Base-by-base conservation (phyloP, 176 grass and related monocot species). In the Bromus sterilis region DNA sequence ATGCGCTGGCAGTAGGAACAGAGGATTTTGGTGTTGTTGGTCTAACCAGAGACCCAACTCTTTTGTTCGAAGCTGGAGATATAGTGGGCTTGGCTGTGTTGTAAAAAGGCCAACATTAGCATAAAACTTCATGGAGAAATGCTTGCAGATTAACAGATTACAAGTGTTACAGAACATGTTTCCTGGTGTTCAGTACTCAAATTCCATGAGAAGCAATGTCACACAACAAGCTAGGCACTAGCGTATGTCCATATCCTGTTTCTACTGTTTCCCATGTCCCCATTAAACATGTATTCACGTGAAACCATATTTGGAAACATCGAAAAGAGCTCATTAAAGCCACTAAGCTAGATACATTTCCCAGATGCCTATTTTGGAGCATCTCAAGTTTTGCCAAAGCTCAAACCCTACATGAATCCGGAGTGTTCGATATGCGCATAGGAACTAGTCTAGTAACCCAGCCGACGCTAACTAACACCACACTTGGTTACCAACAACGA, bases 1-100 rank as follows among this genome's bases (percentile, higher is more conserved):
- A 91, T 1, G 64, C 83, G 78, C 79, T 88, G 60, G 82, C 77
- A 63, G 76, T 90, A 59, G 83, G 74, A 82, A 77, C 87, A 15
- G 94, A 66, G 59, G 94, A 92, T 84, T 90, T 97, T 23, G 94
- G 94, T 70, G 94, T 88, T 30, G 81, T 83, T 55, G 91, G 78
- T 72, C 86, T 83, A 75, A 84, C 76, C n/a, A 85, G 32, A 79
- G 81, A 39, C 56, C 71, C 84, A 62, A 87, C 26, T 66, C 80
- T 94, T 85, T 94, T 97, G 56, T 55, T 94, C 5, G 89, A 85
- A 75, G 89, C 85, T 26, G 87, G 73, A 42, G 85, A 87, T 51
- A 86, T 25, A 67, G 53, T 64, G 26, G 76, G 87, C 34, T 78
- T 97, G 56, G 81, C 87, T 76, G 76, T 72, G 69, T 37, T 28